Evolutionary conservation across 441 rosid species (phyloP).

Genomic region (Croton laevigatus): DNA sequence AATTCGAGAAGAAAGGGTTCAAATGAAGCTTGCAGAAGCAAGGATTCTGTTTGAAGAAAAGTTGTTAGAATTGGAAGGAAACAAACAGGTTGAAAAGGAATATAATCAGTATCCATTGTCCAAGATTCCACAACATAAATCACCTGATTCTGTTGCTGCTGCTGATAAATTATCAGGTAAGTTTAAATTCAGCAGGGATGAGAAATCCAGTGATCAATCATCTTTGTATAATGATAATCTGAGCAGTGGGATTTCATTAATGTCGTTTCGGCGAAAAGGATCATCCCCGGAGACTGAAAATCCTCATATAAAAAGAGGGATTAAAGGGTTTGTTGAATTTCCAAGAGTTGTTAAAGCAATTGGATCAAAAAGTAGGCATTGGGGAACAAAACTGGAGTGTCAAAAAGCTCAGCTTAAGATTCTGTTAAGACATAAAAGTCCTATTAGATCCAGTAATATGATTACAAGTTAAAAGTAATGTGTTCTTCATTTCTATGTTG

Average conservation of each 20-base stretch:
- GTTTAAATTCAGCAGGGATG: constrained; percentile 34
- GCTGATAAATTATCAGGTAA: constrained; percentile 27
- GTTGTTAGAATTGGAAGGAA: constrained; percentile 43
- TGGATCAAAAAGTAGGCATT: constrained; percentile 59
- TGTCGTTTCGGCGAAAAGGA: constrained; percentile 29
- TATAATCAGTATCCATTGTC: constrained; percentile 6
- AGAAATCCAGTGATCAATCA: constrained; percentile 22
- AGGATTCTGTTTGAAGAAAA: constrained; percentile 67
- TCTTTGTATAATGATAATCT: constrained; percentile 19
- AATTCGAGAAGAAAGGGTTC: constrained; percentile 82
- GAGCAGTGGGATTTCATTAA: constrained; percentile 18
- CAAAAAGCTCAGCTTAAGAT: constrained; percentile 70
- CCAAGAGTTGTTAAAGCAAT: constrained; percentile 67
- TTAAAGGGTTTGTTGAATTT: constrained; percentile 81
- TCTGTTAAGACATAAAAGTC: constrained; percentile 55
- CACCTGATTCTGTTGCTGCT: constrained; percentile 16
- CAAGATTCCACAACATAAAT: constrained; percentile 13
- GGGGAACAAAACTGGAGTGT: constrained; percentile 81
- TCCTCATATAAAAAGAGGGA: constrained; percentile 82
- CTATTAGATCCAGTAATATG: constrained; percentile 39
- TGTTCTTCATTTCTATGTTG: neutral
- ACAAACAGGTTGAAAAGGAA: constrained; percentile 9
- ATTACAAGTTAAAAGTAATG: constrained; percentile 27
- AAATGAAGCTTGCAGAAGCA: constrained; percentile 82
- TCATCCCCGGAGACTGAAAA: constrained; percentile 54